Evolutionary conservation across 805 yeast species (phyloP).

Genomic region (Saccharomycopsis fermentans): DNA sequence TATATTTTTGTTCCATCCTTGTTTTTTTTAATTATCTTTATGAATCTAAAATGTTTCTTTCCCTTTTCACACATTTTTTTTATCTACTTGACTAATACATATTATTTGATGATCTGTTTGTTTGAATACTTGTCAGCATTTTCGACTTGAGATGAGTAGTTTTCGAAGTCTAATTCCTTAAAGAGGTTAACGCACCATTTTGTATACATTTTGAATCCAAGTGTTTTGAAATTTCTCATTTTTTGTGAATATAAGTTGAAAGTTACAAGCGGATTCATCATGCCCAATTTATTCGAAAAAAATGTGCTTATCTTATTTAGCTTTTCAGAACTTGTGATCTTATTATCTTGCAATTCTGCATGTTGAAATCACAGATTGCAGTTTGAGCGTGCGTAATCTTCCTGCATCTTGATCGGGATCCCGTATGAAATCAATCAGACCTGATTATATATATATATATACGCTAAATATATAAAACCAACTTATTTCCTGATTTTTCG

Average conservation of each 20-base stretch:
- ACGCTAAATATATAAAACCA: neutral
- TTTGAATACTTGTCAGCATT: neutral
- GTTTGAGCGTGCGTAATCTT: neutral
- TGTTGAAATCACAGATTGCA: neutral
- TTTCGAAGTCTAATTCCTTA: too few relatives aligned
- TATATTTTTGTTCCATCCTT: neutral
- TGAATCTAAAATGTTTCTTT: neutral
- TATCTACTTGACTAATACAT: neutral
- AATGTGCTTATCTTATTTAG: too few relatives aligned
- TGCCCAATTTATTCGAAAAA: too few relatives aligned
- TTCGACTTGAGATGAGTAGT: too few relatives aligned
- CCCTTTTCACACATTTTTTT: neutral
- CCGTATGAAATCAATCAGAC: neutral
- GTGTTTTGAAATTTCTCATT: too few relatives aligned
- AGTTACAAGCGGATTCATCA: too few relatives aligned
- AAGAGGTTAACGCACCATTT: too few relatives aligned
- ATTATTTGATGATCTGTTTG: neutral
- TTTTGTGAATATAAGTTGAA: too few relatives aligned
- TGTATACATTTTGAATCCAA: too few relatives aligned
- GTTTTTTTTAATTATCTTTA: neutral
- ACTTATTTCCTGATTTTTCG: too few relatives aligned
- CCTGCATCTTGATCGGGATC: neutral
- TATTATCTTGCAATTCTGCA: neutral
- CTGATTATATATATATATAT: too few relatives aligned
- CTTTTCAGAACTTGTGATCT: too few relatives aligned